phyloP scores from a whole-genome alignment of 129 eudicot species.

The Flaveria brownii region DNA sequence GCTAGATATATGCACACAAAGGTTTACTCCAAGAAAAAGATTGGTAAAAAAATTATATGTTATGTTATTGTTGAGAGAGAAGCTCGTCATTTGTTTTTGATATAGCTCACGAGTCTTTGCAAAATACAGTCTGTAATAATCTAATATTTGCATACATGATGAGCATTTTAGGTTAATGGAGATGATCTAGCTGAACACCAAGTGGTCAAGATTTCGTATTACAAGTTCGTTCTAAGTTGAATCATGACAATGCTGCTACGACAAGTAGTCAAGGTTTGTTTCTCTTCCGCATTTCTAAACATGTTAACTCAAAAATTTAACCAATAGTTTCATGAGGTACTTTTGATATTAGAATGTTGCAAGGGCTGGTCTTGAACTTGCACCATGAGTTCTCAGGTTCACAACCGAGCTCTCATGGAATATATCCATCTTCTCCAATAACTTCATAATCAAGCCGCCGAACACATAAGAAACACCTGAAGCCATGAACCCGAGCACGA shows the following conservation, averaged over 20 bases:
- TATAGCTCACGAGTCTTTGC: not conserved
- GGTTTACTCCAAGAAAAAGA: too few relatives aligned
- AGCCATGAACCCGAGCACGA: conserved; percentile 55
- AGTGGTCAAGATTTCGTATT: conserved; percentile 64
- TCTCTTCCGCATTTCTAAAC: conserved; percentile 8
- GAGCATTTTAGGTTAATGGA: conserved; percentile 63
- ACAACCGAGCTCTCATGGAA: conserved; percentile 40
- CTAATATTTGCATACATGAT: not conserved
- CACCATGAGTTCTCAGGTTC: conserved; percentile 18
- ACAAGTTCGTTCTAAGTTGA: conserved; percentile 42
- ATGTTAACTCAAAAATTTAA: not conserved
- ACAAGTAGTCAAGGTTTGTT: conserved; percentile 39
- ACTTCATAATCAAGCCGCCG: conserved; percentile 51
- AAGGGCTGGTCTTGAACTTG: not conserved
- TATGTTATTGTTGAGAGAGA: too few relatives aligned
- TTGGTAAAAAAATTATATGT: too few relatives aligned
- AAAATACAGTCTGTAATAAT: not conserved
- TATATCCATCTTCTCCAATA: conserved; percentile 53
- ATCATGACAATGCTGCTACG: conserved; percentile 32
- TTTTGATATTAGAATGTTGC: conserved; percentile 23
- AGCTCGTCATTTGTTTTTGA: not conserved
- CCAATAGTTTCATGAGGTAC: too few relatives aligned
- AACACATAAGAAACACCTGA: conserved; percentile 68
- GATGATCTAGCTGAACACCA: conserved; percentile 39
- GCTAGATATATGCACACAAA: too few relatives aligned